Base-by-base conservation (phyloP, 768 basidiomycete species). In the Macrolepiota fuliginosa region DNA sequence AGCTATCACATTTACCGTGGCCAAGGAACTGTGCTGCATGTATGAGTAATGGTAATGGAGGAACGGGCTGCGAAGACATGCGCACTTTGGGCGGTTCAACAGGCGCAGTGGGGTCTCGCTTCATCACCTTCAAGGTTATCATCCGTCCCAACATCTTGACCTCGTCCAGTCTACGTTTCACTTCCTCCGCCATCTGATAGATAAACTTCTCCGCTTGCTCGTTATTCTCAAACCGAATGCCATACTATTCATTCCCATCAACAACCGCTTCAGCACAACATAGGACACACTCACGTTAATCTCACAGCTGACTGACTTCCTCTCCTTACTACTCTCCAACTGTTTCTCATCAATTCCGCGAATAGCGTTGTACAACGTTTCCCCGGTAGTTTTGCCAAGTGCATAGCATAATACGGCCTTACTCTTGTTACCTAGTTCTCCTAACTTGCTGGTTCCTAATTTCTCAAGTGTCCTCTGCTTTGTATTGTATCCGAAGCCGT, bases 251-350 rank as follows among this genome's bases (percentile, higher is more conserved):
- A 45, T 13, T 47, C 47, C 13, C 15, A 15, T 53, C 52, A 40
- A 35, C 36, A 54, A 11, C 54, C 9, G 11, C 9, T 11, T 36
- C 32, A 17, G 47, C 35, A 24, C 45, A 5, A 46, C 12, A 54
- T 36, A 24, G 40, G 42, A 17, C 17, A 17, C 36, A 81, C 93
- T 70, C 66, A 96, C 95, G 68, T 94, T 99, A 68, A 98, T 91
- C 70, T 98, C 96, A 61, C 92, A 95, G 11, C 91, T 94, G 19
- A 99, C 94, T 5, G 90, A 92, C 72, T 94, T 95, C 67, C 96
- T 79, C 54, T 88, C 85, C 69, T 94, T 93, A 70, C 93, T 90
- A 36, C 86, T 88, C 70, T 94, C 91, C 47, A 98, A 74, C 62
- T 83, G 83, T 57, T 85, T 83, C 36, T 90, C 83, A 67, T 98